Evolutionary conservation across 2,329 filamentous ascomycete species (phyloP).

Genomic region (Aspergillus latus): DNA sequence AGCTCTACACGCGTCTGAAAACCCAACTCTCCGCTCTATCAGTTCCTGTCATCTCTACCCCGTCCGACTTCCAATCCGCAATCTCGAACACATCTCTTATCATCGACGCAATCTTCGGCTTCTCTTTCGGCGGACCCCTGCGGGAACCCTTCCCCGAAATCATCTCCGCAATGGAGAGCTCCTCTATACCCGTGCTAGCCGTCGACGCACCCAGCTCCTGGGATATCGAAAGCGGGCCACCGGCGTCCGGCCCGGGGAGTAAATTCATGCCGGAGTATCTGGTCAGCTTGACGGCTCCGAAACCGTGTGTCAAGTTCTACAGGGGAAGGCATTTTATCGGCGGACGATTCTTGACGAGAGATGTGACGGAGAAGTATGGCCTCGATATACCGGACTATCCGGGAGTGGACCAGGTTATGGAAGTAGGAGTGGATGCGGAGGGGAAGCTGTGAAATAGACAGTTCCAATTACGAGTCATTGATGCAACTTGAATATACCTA

Average conservation of each 20-base stretch:
- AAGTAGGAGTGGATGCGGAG: constrained; percentile 55
- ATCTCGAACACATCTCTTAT: constrained; percentile 72
- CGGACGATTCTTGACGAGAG: constrained; percentile 78
- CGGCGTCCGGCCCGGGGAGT: constrained; percentile 71
- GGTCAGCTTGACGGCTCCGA: constrained; percentile 89
- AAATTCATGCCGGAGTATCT: constrained; percentile 77
- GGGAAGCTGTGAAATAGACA: constrained; percentile 31
- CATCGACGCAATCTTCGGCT: constrained; percentile 92
- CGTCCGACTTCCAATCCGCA: constrained; percentile 72
- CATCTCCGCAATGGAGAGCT: constrained; percentile 72
- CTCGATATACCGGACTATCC: constrained; percentile 80
- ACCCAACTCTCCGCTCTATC: constrained; percentile 82
- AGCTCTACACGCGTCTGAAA: constrained; percentile 73
- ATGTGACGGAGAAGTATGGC: constrained; percentile 79
- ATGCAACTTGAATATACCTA: too few species aligned
- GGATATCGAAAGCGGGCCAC: constrained; percentile 87
- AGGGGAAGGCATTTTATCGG: constrained; percentile 88
- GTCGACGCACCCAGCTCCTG: constrained; percentile 94
- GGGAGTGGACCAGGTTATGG: constrained; percentile 85
- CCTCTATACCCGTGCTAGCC: constrained; percentile 74
- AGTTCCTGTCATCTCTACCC: constrained; percentile 64
- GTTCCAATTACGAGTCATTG: neutral
- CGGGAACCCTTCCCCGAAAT: constrained; percentile 87
- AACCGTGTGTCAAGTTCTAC: constrained; percentile 83
- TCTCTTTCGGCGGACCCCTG: constrained; percentile 88